Conservation (phyloP, 208 protist genomes). For the Leishmania guyanensis region DNA sequence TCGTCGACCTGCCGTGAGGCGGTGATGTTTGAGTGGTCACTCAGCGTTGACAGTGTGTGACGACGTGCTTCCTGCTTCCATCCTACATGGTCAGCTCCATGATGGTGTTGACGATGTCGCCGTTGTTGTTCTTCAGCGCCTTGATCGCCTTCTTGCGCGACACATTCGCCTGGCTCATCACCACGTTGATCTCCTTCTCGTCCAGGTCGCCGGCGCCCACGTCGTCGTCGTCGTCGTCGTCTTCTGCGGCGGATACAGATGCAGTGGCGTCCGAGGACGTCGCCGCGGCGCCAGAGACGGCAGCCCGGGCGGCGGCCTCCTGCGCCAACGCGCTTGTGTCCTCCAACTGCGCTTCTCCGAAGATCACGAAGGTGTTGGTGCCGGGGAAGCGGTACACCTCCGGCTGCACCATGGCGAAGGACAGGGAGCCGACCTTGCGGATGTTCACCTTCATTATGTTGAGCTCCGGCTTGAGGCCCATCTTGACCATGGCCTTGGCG, state of each 20-base stretch:
- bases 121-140: constrained; percentile 86
- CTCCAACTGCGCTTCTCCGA: constrained; percentile 97
- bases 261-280: constrained; percentile 30
- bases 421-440: constrained; percentile 87
- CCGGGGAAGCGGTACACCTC: constrained; percentile 96
- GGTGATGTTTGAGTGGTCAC: not conserved
- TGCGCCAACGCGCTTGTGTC: constrained; percentile 70
- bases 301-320: constrained; percentile 71
- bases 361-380: constrained; percentile 98
- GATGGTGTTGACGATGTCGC: constrained; percentile 90
- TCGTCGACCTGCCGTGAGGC: not conserved
- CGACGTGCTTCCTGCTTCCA: not conserved
- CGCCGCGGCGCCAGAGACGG: constrained; percentile 51
- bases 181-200: constrained; percentile 88
- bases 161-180: constrained; percentile 79
- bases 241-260: constrained; percentile 31
- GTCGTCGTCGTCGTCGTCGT: constrained; percentile 56
- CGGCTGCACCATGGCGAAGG: constrained; percentile 94
- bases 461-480: constrained; percentile 95
- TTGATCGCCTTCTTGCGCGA: constrained; percentile 79
- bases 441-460: constrained; percentile 95
- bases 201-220: constrained; percentile 61
- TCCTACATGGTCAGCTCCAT: constrained; percentile 84
- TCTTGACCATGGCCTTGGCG: constrained; percentile 96
- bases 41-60: not conserved